Evolutionary conservation across 2,329 filamentous ascomycete genomes (phyloP), one percentile per base, ranked within the genome.

Genomic region (Aspergillus sergii): DNA sequence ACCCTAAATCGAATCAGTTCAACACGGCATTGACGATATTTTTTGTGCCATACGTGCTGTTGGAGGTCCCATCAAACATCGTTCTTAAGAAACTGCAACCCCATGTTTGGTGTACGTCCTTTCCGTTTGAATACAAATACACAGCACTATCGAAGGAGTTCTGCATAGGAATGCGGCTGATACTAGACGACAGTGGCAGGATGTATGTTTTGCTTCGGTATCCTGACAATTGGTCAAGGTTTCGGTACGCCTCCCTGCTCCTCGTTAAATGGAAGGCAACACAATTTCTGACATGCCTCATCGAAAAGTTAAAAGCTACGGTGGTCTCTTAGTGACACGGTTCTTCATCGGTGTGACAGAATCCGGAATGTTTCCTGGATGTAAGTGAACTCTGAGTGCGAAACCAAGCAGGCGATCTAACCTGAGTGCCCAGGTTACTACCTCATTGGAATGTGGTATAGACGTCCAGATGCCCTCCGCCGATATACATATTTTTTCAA

Each of bases 401-500:
- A 39, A 39, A 39, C 34, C 34, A 14, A 39, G 34, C 12, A 14
- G 34, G 14, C 1, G 43, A 50, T 43, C 39, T 50, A 1, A 32
- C 34, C 10, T 26, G 41, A 19, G 1, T n/a, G 3, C 23, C 34
- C 39, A 78, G 76, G 75, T 46, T 78, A 80, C 68, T 85, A 93
- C 71, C 80, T 94, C 4, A 89, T 93, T 61, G 88, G 91, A 59
- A 94, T 94, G 89, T 80, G 78, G 93, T 98, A 98, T 72, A 88
- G 89, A 61, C 88, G 94, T 63, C 82, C 83, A 53, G 94, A 97
- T 79, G 92, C 93, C 1, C 93, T 97, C 79, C 91, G 91, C 71
- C 88, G 94, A 28, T 97, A 92, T 78, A 90, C 88, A 4, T 92
- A 97, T 81, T 97, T 97, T 83, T 97, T 96, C 82, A 88, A 85